Percentiles rank a stretch among this genome's conserved stretches.
Conservation (phyloP, 176 grass and related monocot species). For the Triticum turgidum region DNA sequence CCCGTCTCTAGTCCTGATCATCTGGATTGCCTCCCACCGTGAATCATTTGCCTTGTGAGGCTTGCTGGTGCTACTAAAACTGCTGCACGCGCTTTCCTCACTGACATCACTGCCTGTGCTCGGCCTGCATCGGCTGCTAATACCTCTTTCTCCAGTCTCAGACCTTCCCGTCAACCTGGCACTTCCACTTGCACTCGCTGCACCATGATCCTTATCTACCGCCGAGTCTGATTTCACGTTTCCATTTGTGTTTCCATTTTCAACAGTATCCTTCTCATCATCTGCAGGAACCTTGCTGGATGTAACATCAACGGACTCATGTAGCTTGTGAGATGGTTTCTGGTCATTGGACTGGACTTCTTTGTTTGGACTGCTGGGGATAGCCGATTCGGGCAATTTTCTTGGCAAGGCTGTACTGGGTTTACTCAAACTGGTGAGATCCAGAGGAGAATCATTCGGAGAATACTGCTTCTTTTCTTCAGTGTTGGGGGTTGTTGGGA, state of each 20-base stretch:
- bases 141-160: constrained; percentile 51
- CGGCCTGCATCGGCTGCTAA: constrained; percentile 48
- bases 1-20: constrained; percentile 47
- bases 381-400: constrained; percentile 25
- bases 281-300: constrained; percentile 12
- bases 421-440: constrained; percentile 14
- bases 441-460: constrained; percentile 32
- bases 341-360: constrained; percentile 13
- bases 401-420: neutral
- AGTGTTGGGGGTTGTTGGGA: neutral
- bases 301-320: constrained; percentile 6
- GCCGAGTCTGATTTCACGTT: constrained; percentile 28
- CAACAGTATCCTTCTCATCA: constrained; percentile 43
- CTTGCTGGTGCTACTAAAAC: constrained; percentile 56
- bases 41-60: constrained; percentile 84
- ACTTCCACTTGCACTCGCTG: constrained; percentile 40
- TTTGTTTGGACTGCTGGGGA: constrained; percentile 19
- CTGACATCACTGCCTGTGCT: constrained; percentile 69
- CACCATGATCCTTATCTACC: constrained; percentile 27
- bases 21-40: constrained; percentile 74
- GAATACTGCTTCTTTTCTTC: constrained; percentile 18
- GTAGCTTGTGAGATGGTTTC: constrained; percentile 21
- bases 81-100: constrained; percentile 78
- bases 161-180: constrained; percentile 35
- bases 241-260: constrained; percentile 8